Percentiles rank a stretch among this genome's conserved stretches.
phyloP scores from a whole-genome alignment of 192 early-diverging fungal species.

The Chytriomyces confervae region DNA sequence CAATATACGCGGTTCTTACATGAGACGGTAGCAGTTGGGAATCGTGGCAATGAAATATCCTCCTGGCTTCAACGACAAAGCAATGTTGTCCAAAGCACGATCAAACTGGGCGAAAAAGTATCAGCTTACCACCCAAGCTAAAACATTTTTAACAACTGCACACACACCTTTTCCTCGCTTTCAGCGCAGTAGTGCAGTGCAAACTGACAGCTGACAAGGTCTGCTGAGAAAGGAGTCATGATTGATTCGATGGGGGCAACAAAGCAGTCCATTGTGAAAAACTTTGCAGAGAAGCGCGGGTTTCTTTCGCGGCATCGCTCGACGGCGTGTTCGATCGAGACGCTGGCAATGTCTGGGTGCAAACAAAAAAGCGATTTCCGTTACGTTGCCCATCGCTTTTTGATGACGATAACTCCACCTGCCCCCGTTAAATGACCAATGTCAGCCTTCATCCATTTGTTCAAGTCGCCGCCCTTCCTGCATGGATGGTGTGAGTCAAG shows the following conservation, averaged over 20 bases:
- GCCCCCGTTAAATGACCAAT: constrained; percentile 81
- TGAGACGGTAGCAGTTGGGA: constrained; percentile 89
- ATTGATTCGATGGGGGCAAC: constrained; percentile 17
- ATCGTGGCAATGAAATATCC: constrained; percentile 93
- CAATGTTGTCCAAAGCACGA: constrained; percentile 81
- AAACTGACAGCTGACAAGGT: constrained; percentile 95
- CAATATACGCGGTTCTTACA: constrained; percentile 55
- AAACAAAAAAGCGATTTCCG: not conserved
- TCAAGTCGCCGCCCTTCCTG: constrained; percentile 45
- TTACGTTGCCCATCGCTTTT: not conserved
- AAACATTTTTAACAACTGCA: constrained; percentile 78
- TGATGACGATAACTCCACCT: constrained; percentile 50
- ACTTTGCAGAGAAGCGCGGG: constrained; percentile 71
- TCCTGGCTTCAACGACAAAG: constrained; percentile 67
- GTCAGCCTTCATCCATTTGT: constrained; percentile 64
- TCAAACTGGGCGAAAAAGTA: constrained; percentile 73
- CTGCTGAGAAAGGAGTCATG: constrained; percentile 33
- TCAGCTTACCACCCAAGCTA: constrained; percentile 68
- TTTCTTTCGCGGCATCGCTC: constrained; percentile 69
- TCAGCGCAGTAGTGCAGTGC: constrained; percentile 97
- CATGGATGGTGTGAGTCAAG: not conserved
- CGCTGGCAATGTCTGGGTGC: constrained; percentile 80
- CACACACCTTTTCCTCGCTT: constrained; percentile 69
- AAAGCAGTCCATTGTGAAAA: constrained; percentile 90
- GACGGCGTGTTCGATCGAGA: constrained; percentile 82